phyloP scores from a whole-genome alignment of 768 basidiomycete species.

The Phlebiopsis gigantea region DNA sequence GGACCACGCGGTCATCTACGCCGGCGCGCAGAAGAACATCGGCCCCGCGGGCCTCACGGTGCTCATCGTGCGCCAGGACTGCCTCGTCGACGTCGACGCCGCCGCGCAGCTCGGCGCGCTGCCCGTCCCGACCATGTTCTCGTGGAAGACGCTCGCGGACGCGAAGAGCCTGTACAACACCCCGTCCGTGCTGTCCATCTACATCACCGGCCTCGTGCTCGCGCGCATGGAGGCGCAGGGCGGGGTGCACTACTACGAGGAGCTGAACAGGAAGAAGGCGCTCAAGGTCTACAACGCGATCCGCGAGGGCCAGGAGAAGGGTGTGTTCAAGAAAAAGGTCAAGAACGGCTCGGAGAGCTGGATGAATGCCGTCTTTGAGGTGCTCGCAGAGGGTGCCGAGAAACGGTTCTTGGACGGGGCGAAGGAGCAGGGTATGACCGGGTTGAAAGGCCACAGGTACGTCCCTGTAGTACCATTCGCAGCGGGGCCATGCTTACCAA shows the following conservation, averaged over 20 bases:
- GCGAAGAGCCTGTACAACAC: slow-evolving; percentile 85
- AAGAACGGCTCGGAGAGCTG: slow-evolving; percentile 74
- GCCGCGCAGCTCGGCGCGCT: slow-evolving; percentile 67
- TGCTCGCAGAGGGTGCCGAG: slow-evolving; percentile 68
- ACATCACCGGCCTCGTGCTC: slow-evolving; percentile 84
- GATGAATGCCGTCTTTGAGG: slow-evolving; percentile 93
- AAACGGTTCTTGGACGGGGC: slow-evolving; percentile 78
- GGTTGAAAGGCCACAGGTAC: slow-evolving; percentile 89
- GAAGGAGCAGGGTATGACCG: slow-evolving; percentile 72
- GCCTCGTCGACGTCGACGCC: slow-evolving; percentile 84
- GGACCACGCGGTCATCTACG: slow-evolving; percentile 92
- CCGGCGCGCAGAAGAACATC: slow-evolving; percentile 97
- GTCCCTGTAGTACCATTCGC: slow-evolving; percentile 25
- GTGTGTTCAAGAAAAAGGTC: slow-evolving; percentile 69
- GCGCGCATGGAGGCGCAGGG: slow-evolving; percentile 60
- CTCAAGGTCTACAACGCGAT: slow-evolving; percentile 71
- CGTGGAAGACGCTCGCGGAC: slow-evolving; percentile 81
- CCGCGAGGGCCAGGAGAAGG: slow-evolving; percentile 62
- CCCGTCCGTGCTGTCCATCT: slow-evolving; percentile 86
- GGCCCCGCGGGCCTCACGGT: slow-evolving; percentile 93
- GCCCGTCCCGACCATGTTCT: slow-evolving; percentile 71
- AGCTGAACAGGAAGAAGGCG: slow-evolving; percentile 66
- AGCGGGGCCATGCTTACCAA: neutral
- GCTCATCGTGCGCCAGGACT: slow-evolving; percentile 91
- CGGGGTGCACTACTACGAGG: slow-evolving; percentile 60